Evolutionary conservation across 345 rosid species (phyloP).

Genomic region (Eutrema heterophyllum): DNA sequence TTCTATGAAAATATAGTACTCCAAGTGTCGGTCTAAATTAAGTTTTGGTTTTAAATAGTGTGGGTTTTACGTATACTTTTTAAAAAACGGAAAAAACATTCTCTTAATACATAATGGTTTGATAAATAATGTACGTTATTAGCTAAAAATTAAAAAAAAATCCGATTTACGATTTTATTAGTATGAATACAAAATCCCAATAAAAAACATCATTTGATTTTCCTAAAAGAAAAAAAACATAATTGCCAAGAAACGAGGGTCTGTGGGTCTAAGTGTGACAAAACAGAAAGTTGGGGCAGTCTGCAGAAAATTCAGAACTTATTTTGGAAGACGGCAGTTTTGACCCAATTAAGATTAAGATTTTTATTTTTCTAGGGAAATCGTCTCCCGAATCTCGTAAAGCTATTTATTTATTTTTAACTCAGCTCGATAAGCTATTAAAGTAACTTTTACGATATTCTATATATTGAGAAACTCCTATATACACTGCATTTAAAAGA

Average conservation of each 20-base stretch:
- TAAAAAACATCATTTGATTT: neutral
- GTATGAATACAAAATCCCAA: neutral
- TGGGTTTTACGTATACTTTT: neutral
- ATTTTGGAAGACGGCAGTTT: conserved; percentile 33
- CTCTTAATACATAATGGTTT: neutral
- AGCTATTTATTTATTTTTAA: neutral
- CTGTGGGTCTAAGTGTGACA: conserved; percentile 2
- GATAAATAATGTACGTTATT: neutral
- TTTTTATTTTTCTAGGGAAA: neutral
- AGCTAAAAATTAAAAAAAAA: neutral
- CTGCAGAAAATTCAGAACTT: neutral
- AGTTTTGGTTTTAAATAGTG: neutral
- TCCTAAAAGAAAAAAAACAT: neutral
- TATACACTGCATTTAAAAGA: neutral
- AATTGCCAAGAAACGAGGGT: neutral
- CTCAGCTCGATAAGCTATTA: neutral
- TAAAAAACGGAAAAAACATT: neutral
- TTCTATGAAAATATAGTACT: neutral
- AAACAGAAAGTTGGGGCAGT: neutral
- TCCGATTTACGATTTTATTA: neutral
- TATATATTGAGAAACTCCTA: neutral
- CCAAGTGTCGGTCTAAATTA: neutral
- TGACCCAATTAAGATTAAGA: conserved; percentile 27
- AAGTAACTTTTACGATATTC: neutral
- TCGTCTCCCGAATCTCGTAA: neutral